Conservation (phyloP, 139 green algal species). For the Closterium sp. region DNA sequence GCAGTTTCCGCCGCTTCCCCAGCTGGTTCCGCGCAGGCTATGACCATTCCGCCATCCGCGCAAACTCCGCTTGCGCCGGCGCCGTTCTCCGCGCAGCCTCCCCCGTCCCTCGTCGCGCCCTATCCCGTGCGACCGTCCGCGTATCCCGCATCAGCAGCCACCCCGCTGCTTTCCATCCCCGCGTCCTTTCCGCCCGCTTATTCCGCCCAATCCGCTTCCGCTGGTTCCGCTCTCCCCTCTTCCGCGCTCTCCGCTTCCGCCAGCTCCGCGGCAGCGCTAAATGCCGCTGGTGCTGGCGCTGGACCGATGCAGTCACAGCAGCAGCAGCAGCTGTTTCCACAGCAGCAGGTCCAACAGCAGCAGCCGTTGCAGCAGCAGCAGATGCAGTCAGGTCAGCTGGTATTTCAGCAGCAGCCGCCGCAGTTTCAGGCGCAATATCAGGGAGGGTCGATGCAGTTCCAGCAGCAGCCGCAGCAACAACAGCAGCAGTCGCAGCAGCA, state of each 20-base stretch:
- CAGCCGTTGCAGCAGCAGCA: background rate
- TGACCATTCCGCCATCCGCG: background rate
- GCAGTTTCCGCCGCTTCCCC: background rate
- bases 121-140: background rate
- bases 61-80: background rate
- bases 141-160: background rate
- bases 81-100: background rate
- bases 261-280: too few species aligned
- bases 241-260: background rate
- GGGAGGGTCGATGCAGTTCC: background rate
- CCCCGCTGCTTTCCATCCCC: background rate
- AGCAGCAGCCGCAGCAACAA: background rate
- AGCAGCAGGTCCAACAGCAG: background rate
- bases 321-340: background rate
- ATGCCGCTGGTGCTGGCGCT: too few species aligned
- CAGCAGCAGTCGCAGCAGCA: background rate
- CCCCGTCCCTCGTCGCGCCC: background rate
- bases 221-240: background rate
- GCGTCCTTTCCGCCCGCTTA: background rate
- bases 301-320: background rate
- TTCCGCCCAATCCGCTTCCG: background rate
- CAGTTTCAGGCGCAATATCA: background rate
- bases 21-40: background rate
- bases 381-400: background rate
- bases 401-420: background rate